Conservation (phyloP, 2,329 filamentous ascomycete genomes). For the Hymenoscyphus albidus region DNA sequence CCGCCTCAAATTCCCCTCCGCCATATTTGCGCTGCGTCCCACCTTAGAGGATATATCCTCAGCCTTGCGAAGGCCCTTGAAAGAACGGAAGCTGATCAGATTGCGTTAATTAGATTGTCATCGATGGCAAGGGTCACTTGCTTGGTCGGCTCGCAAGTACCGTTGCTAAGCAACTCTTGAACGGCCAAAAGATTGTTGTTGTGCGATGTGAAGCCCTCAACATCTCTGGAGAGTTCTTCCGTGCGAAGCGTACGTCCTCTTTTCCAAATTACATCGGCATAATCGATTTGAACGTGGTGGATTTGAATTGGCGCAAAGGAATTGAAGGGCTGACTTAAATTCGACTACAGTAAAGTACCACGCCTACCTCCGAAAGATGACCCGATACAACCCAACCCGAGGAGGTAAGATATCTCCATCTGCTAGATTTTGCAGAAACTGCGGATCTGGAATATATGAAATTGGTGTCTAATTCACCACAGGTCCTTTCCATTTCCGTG, state of each 20-base stretch:
- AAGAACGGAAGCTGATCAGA: conserved; percentile 34
- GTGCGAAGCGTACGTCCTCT: conserved; percentile 90
- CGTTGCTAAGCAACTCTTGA: conserved; percentile 98
- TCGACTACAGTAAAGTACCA: conserved; percentile 92
- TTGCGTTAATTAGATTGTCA: conserved; percentile 69
- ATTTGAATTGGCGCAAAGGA: conserved; percentile 17
- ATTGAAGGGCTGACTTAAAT: conserved; percentile 43
- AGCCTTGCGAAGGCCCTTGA: conserved; percentile 11
- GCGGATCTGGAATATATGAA: conserved; percentile 4
- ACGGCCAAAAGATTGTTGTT: conserved; percentile 98
- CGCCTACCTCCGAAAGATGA: conserved; percentile 99
- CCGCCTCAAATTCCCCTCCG: conserved; percentile 11
- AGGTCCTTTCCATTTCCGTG: conserved; percentile 99
- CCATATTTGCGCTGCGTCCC: conserved; percentile 18
- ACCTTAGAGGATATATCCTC: conserved; percentile 5
- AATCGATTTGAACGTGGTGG: conserved; percentile 15
- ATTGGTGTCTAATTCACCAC: conserved; percentile 36
- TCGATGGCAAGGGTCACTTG: conserved; percentile 99
- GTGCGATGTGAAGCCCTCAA: conserved; percentile 99
- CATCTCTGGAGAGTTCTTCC: conserved; percentile 99
- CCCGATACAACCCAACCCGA: conserved; percentile 98
- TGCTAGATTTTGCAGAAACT: conserved; percentile 9
- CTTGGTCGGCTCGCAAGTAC: conserved; percentile 97
- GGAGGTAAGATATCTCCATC: conserved; percentile 61
- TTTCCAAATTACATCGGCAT: conserved; percentile 13